phyloP scores from a whole-genome alignment of 257 asterid species.

The Craterostigma plantagineum region DNA sequence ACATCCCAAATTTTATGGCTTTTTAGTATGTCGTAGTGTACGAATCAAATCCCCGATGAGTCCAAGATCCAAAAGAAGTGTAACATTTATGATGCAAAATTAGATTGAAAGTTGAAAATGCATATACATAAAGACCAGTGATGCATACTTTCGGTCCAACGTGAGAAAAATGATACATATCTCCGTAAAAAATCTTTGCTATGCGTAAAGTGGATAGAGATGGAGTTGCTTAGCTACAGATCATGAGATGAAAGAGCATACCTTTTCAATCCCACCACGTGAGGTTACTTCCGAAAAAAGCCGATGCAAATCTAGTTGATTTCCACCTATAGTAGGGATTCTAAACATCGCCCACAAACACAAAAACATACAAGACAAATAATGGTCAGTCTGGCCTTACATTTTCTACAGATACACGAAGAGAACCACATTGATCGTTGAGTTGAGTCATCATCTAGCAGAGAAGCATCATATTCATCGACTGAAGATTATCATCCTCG shows the following conservation, averaged over 20 bases:
- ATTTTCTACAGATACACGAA: conserved; percentile 1
- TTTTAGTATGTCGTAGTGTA: not conserved
- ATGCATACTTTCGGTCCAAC: too few relatives aligned
- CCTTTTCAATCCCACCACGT: conserved; percentile 92
- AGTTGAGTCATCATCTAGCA: too few relatives aligned
- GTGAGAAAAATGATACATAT: too few relatives aligned
- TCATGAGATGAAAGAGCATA: conserved; percentile 13
- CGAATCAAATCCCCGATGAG: too few relatives aligned
- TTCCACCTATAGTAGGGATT: conserved; percentile 72
- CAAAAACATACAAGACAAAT: not conserved
- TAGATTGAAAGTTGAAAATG: too few relatives aligned
- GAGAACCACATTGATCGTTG: too few relatives aligned
- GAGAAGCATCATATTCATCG: too few relatives aligned
- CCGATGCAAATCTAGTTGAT: conserved; percentile 53
- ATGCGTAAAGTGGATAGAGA: not conserved
- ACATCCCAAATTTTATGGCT: conserved; percentile 5
- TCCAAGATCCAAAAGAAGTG: too few relatives aligned
- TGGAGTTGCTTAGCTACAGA: not conserved
- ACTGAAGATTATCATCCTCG: too few relatives aligned
- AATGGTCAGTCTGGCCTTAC: not conserved
- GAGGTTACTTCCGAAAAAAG: conserved; percentile 84
- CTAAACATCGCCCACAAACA: conserved; percentile 21
- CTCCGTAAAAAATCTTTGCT: too few relatives aligned
- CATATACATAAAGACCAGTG: too few relatives aligned
- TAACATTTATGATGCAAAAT: too few relatives aligned